Conservation (phyloP, 257 asterid genomes). For the Avicennia marina region DNA sequence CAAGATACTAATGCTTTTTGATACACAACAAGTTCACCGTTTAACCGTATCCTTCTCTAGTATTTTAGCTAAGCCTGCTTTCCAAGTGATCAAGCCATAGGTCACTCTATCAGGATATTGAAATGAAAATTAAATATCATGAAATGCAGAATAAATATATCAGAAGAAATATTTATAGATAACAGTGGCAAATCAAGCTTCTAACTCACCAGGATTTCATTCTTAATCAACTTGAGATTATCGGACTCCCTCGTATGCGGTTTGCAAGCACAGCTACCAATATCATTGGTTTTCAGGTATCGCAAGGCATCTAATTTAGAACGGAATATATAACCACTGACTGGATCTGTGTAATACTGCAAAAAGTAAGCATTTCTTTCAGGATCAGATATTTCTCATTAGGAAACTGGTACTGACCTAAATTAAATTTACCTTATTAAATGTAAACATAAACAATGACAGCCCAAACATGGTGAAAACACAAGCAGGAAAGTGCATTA, state of each 20-base stretch:
- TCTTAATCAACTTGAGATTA: slow-evolving; percentile 19
- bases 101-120: not conserved
- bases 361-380: slow-evolving; percentile 15
- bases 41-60: not conserved
- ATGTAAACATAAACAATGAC: too few species aligned
- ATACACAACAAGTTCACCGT: not conserved
- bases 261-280: slow-evolving; percentile 35
- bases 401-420: too few species aligned
- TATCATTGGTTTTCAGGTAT: slow-evolving; percentile 50
- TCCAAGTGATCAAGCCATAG: not conserved
- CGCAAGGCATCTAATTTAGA: slow-evolving; percentile 65
- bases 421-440: too few species aligned
- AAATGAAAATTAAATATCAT: not conserved
- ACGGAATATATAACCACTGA: slow-evolving; percentile 49
- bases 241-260: slow-evolving; percentile 37
- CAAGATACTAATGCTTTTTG: not conserved
- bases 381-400: slow-evolving; percentile 7
- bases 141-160: slow-evolving; percentile 3
- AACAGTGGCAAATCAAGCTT: slow-evolving; percentile 14
- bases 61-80: not conserved
- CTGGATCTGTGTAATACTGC: slow-evolving; percentile 69
- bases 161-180: slow-evolving; percentile 3
- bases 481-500: too few species aligned
- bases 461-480: too few species aligned
- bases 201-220: slow-evolving; percentile 41